Percentiles rank a stretch among this genome's conserved stretches.
phyloP scores from a whole-genome alignment of 106 monocot genomes.

The Agapanthus africanus region DNA sequence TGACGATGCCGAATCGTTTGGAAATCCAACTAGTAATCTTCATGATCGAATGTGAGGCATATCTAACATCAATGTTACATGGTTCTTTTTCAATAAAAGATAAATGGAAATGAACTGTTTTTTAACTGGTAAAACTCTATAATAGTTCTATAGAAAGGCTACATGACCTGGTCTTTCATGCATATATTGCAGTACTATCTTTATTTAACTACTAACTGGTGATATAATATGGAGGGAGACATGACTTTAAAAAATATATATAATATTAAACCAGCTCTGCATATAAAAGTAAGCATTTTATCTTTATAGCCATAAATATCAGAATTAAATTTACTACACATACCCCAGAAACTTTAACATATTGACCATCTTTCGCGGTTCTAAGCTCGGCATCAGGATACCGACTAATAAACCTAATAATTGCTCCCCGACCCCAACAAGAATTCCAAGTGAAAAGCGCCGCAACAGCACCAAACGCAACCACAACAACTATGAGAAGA shows the following conservation, averaged over 20 bases:
- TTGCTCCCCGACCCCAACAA: conserved; percentile 32
- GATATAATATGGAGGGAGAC: no score
- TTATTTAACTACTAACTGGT: no score
- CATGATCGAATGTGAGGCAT: no score
- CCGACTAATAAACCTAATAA: conserved; percentile 17
- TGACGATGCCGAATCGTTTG: no score
- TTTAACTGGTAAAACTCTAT: background rate
- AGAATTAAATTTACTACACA: background rate
- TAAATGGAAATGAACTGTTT: background rate
- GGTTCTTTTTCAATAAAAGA: background rate
- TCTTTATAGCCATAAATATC: no score
- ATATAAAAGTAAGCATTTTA: no score
- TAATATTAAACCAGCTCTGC: no score
- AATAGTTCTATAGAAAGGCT: background rate
- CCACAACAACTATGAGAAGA: conserved; percentile 28
- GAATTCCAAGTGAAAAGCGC: conserved; percentile 30
- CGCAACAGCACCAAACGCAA: conserved; percentile 15
- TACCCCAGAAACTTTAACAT: conserved; percentile 42
- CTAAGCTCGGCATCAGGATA: conserved; percentile 38
- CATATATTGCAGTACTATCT: no score
- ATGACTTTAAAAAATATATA: no score
- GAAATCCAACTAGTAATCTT: no score
- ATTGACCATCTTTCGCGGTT: conserved; percentile 41
- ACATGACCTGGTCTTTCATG: no score
- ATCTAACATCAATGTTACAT: no score